A percentile compares a stretch with the other conserved stretches of the same genome.
These are phyloP conservation scores for Wallacemonas sp. DNA, from an alignment of 208 protist genomes.

Conservation along the genomic window DNA sequence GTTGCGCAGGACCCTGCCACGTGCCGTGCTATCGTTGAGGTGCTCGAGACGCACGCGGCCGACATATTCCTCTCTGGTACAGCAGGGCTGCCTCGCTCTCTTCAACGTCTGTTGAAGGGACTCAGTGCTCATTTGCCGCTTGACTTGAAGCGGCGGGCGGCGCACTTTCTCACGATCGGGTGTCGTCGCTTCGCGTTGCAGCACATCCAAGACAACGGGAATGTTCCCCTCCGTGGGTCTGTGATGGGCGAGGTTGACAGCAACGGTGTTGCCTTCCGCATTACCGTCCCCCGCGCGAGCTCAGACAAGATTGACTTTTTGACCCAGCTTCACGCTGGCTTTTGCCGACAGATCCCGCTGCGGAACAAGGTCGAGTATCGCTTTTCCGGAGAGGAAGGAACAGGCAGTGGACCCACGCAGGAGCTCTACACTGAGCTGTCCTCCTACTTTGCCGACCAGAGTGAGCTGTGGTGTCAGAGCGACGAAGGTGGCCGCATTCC, in stretches of 20 bases:
- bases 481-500: conserved; percentile 54
- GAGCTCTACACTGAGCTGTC: conserved; percentile 86
- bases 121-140: conserved; percentile 46
- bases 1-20: conserved; percentile 28
- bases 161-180: conserved; percentile 65
- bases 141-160: conserved; percentile 49
- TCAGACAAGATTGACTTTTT: conserved; percentile 32
- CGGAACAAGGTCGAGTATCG: conserved; percentile 76
- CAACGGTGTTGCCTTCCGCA: conserved; percentile 59
- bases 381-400: conserved; percentile 82
- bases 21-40: conserved; percentile 55
- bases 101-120: conserved; percentile 28
- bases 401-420: conserved; percentile 83
- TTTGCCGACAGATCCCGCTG: conserved; percentile 34
- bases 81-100: conserved; percentile 36
- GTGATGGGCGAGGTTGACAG: conserved; percentile 50
- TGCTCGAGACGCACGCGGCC: conserved; percentile 33
- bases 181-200: conserved; percentile 76
- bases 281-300: conserved; percentile 37
- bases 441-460: conserved; percentile 27
- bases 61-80: conserved; percentile 62
- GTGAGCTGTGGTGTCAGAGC: conserved; percentile 55
- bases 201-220: conserved; percentile 49
- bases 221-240: conserved; percentile 33
- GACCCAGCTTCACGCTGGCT: conserved; percentile 35